phyloP scores from a whole-genome alignment of 2,329 filamentous ascomycete species.

The Colletotrichum sp. region DNA sequence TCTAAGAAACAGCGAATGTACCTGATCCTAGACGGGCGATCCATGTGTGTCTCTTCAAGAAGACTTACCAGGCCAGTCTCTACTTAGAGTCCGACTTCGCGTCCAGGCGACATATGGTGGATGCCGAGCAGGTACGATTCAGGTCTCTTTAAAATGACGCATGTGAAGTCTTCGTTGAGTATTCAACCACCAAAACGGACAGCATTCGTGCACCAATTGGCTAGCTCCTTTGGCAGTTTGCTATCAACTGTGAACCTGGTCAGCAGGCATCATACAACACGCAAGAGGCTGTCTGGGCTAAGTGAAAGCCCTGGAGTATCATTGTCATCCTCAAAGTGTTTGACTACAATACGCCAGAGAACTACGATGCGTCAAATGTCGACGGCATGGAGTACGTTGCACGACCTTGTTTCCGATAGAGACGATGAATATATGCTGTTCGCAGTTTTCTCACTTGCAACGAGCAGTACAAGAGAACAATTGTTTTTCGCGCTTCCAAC shows the following conservation, averaged over 20 bases:
- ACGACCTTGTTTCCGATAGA: fast-evolving
- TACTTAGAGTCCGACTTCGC: neutral
- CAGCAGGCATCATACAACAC: neutral
- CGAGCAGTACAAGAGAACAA: too few relatives aligned
- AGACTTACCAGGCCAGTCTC: neutral
- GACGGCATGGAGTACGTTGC: too few relatives aligned
- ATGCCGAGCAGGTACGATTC: neutral
- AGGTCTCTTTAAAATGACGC: neutral
- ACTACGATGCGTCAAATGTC: fast-evolving
- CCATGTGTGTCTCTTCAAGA: neutral
- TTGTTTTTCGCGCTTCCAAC: too few relatives aligned
- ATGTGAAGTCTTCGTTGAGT: neutral
- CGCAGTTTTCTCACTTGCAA: neutral
- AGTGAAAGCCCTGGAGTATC: neutral
- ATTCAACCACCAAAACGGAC: neutral
- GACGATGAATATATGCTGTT: neutral
- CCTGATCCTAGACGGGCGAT: neutral
- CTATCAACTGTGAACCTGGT: neutral
- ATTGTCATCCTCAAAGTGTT: neutral
- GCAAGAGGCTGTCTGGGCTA: neutral
- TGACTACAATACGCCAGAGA: neutral
- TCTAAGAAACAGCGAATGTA: neutral
- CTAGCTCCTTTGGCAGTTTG: fast-evolving
- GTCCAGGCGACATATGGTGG: neutral
- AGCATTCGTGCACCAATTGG: neutral